Conservation (phyloP, 2,329 filamentous ascomycete species). For the Alternaria sp. region DNA sequence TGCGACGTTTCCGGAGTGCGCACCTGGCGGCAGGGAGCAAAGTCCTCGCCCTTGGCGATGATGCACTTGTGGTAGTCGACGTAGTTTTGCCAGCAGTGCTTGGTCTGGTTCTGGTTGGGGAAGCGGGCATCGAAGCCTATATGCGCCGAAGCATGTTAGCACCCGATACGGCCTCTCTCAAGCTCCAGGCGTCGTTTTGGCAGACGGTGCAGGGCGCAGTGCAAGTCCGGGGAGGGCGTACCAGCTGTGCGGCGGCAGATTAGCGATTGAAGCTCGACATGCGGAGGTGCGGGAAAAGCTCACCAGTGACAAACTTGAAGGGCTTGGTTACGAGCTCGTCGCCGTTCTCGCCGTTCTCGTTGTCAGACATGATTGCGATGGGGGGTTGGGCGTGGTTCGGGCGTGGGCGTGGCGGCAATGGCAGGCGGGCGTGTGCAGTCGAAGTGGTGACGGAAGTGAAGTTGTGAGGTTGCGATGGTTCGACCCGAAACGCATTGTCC, state of each 20-base stretch:
- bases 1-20: slow-evolving; percentile 3
- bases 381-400: slow-evolving; percentile 22
- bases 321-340: slow-evolving; percentile 94
- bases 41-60: slow-evolving; percentile 97
- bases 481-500: slow-evolving; percentile 44
- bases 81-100: slow-evolving; percentile 99
- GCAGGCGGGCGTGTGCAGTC: slow-evolving; percentile 28
- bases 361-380: slow-evolving; percentile 81
- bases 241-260: slow-evolving; percentile 46
- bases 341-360: slow-evolving; percentile 55
- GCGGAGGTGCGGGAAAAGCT: slow-evolving; percentile 49
- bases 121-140: slow-evolving; percentile 98
- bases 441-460: slow-evolving; percentile 38
- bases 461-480: slow-evolving; percentile 41
- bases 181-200: not conserved
- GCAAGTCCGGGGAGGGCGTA: slow-evolving; percentile 38
- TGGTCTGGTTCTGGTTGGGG: slow-evolving; percentile 96
- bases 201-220: slow-evolving; percentile 8
- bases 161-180: slow-evolving; percentile 10
- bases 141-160: slow-evolving; percentile 31
- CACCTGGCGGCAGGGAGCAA: slow-evolving; percentile 96
- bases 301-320: slow-evolving; percentile 99
- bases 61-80: slow-evolving; percentile 99
- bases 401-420: slow-evolving; percentile 36
- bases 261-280: slow-evolving; percentile 34